These are phyloP conservation scores for Aciculosporium take DNA, from an alignment of 2,329 filamentous ascomycete species.

Conservation along the genomic window DNA sequence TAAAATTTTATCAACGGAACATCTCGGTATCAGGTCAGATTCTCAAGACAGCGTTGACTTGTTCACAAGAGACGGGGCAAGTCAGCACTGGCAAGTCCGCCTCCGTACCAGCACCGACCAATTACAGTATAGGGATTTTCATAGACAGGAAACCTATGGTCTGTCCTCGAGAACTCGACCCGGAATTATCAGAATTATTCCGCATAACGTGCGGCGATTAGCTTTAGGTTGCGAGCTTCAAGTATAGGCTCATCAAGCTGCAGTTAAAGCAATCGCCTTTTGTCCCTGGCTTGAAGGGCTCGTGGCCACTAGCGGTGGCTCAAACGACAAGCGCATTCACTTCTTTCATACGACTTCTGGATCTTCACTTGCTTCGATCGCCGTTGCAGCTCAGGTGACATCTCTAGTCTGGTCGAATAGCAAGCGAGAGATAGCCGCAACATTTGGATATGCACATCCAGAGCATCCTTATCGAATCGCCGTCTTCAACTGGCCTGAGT, in stretches of 20 bases:
- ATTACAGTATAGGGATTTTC: neutral
- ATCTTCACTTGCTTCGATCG: slow-evolving; percentile 73
- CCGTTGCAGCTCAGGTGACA: slow-evolving; percentile 86
- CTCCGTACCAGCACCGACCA: neutral
- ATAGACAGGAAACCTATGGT: neutral
- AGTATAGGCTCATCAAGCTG: slow-evolving; percentile 66
- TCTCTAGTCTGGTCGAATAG: slow-evolving; percentile 81
- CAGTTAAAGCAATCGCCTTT: slow-evolving; percentile 93
- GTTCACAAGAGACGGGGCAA: slow-evolving; percentile 7
- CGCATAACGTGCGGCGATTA: slow-evolving; percentile 31
- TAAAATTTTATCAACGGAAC: slow-evolving; percentile 30
- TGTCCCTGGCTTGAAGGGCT: slow-evolving; percentile 85
- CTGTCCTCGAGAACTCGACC: neutral
- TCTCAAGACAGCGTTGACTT: neutral
- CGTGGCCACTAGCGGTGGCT: slow-evolving; percentile 81
- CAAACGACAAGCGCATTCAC: slow-evolving; percentile 88
- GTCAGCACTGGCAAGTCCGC: slow-evolving; percentile 5
- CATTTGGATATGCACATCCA: slow-evolving; percentile 85
- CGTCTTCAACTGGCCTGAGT: slow-evolving; percentile 89
- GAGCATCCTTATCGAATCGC: slow-evolving; percentile 82
- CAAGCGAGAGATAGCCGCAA: slow-evolving; percentile 76
- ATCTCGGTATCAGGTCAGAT: slow-evolving; percentile 3
- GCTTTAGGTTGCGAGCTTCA: slow-evolving; percentile 48
- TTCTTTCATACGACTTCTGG: slow-evolving; percentile 86
- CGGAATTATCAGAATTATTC: slow-evolving; percentile 4